A percentile compares a stretch with the other conserved stretches of the same genome.
phyloP scores from a whole-genome alignment of 2,329 filamentous ascomycete species.

The Arthroderma uncinatum region DNA sequence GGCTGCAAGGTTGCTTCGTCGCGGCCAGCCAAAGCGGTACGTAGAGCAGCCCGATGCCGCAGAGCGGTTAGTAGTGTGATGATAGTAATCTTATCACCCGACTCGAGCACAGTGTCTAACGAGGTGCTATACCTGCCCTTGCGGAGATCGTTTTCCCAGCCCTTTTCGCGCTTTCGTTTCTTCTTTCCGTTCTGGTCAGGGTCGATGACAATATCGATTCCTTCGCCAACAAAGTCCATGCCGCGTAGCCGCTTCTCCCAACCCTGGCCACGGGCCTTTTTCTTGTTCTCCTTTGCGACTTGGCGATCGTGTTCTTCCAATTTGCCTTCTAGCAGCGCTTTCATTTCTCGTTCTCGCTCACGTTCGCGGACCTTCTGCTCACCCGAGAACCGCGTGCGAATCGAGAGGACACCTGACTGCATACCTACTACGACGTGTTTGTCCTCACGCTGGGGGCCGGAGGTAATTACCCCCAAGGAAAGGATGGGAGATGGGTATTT shows the following conservation, averaged over 20 bases:
- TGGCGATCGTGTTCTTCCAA: slow-evolving; percentile 67
- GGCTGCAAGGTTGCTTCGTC: slow-evolving; percentile 74
- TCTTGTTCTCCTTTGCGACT: slow-evolving; percentile 57
- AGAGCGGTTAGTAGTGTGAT: slow-evolving; percentile 75
- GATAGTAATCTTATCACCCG: slow-evolving; percentile 47
- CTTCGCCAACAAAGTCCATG: slow-evolving; percentile 73
- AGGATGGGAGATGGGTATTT: slow-evolving; percentile 92
- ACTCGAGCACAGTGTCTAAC: slow-evolving; percentile 64
- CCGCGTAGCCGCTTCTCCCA: slow-evolving; percentile 54
- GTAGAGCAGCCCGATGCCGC: slow-evolving; percentile 74
- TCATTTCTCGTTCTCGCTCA: slow-evolving; percentile 74
- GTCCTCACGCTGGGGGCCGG: slow-evolving; percentile 61
- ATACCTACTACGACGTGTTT: slow-evolving; percentile 91
- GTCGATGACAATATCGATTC: slow-evolving; percentile 78
- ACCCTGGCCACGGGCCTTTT: slow-evolving; percentile 45
- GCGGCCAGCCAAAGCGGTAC: slow-evolving; percentile 65
- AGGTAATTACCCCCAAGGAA: slow-evolving; percentile 63
- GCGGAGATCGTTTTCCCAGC: slow-evolving; percentile 73
- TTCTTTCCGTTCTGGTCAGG: slow-evolving; percentile 49
- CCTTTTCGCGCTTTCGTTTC: slow-evolving; percentile 53
- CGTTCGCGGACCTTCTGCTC: slow-evolving; percentile 64
- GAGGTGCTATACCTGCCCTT: slow-evolving; percentile 66
- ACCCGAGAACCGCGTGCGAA: slow-evolving; percentile 78
- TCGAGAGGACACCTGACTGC: slow-evolving; percentile 81
- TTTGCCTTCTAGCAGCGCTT: slow-evolving; percentile 64